A percentile compares a stretch with the other conserved stretches of the same genome.
phyloP scores from a whole-genome alignment of 2,329 filamentous ascomycete genomes.

The Thielaviopsis euricoi region DNA sequence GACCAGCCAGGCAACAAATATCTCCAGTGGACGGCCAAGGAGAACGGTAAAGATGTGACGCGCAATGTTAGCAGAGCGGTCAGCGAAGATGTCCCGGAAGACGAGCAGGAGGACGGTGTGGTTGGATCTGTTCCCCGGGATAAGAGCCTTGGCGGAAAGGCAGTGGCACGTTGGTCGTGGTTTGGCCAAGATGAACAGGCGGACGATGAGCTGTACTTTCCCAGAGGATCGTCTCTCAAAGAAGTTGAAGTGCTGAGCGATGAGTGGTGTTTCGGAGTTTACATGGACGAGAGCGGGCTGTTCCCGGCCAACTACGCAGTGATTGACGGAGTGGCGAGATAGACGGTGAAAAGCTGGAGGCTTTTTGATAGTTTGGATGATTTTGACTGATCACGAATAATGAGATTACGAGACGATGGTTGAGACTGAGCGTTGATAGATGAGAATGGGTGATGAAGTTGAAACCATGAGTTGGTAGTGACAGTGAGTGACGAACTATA shows the following conservation, averaged over 20 bases:
- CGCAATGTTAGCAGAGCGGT: conserved; percentile 16
- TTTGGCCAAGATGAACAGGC: conserved; percentile 42
- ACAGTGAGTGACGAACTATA: too few species aligned
- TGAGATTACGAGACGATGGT: too few species aligned
- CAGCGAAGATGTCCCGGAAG: conserved; percentile 28
- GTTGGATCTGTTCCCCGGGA: background rate
- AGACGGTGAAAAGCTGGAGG: too few species aligned
- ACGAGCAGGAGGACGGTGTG: background rate
- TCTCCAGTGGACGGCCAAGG: conserved; percentile 3
- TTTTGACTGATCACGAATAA: too few species aligned
- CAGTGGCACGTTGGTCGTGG: conserved; percentile 59
- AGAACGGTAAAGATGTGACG: conserved; percentile 1
- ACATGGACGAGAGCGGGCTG: conserved; percentile 62
- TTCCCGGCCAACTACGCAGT: conserved; percentile 68
- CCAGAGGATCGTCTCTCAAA: conserved; percentile 62
- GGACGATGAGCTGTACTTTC: conserved; percentile 68
- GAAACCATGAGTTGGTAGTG: too few species aligned
- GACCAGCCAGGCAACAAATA: background rate
- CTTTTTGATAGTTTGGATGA: too few species aligned
- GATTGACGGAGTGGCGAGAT: conserved; percentile 16
- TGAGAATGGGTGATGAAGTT: too few species aligned
- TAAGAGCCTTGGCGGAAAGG: conserved; percentile 18
- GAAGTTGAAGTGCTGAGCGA: conserved; percentile 80
- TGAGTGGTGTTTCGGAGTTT: conserved; percentile 79
- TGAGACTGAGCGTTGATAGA: too few species aligned